A percentile compares a stretch with the other conserved stretches of the same genome.
Conservation (phyloP, 495 filamentous ascomycete species). For the Trichoderma reesei region DNA sequence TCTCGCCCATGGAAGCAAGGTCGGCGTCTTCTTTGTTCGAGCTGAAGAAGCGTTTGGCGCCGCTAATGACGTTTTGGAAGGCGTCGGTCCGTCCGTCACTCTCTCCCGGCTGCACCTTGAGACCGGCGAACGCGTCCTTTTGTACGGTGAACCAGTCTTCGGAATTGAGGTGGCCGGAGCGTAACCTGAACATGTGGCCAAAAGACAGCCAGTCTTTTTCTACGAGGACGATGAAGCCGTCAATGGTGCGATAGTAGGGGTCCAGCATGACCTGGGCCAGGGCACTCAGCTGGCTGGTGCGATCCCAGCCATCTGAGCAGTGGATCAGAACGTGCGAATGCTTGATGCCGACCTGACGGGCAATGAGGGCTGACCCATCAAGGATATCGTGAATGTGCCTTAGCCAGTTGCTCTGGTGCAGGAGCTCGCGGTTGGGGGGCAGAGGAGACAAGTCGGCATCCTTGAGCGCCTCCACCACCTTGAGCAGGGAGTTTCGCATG, state of each 20-base stretch:
- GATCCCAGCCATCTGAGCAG: slow-evolving; percentile 97
- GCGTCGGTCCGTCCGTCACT: slow-evolving; percentile 57
- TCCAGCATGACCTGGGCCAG: slow-evolving; percentile 89
- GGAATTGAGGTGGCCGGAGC: slow-evolving; percentile 73
- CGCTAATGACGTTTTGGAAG: slow-evolving; percentile 75
- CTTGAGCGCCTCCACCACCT: slow-evolving; percentile 82
- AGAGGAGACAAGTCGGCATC: slow-evolving; percentile 82
- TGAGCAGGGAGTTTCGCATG: slow-evolving; percentile 86
- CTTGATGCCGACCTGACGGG: slow-evolving; percentile 78
- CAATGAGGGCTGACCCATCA: slow-evolving; percentile 75
- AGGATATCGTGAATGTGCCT: slow-evolving; percentile 81
- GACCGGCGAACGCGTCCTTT: slow-evolving; percentile 51
- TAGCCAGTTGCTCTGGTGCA: slow-evolving; percentile 80
- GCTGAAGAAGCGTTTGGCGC: slow-evolving; percentile 85
- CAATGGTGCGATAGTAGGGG: slow-evolving; percentile 89
- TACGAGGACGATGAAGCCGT: slow-evolving; percentile 89
- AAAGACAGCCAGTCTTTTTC: slow-evolving; percentile 99
- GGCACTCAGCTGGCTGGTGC: slow-evolving; percentile 92
- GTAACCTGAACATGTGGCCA: slow-evolving; percentile 91
- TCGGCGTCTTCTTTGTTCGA: slow-evolving; percentile 62
- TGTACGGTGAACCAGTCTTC: slow-evolving; percentile 95
- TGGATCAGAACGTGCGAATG: slow-evolving; percentile 95
- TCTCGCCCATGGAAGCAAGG: slow-evolving; percentile 41
- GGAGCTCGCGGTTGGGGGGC: slow-evolving; percentile 70
- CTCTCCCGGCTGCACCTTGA: slow-evolving; percentile 43